Evolutionary conservation across 768 basidiomycete species (phyloP).

Genomic region (Kwoniella europaea): DNA sequence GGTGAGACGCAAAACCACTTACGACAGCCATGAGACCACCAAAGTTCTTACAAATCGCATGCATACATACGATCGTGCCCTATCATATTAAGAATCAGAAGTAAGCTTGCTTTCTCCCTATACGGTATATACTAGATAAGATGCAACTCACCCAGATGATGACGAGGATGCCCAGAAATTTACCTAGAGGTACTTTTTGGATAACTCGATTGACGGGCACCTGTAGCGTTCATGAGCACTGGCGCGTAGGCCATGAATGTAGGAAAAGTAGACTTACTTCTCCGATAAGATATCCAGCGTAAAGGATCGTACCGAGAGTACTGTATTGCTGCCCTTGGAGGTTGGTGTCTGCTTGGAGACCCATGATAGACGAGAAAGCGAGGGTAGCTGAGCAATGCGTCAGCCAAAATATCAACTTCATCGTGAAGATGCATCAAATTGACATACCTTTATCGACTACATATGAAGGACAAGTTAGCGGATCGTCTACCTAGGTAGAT

Average conservation of each 20-base stretch:
- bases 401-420: not conserved
- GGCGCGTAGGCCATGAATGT: not conserved
- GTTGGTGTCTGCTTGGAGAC: constrained; percentile 58
- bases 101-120: not conserved
- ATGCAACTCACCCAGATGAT: constrained; percentile 36
- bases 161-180: constrained; percentile 62
- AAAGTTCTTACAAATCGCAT: constrained; percentile 62
- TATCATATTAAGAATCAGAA: constrained; percentile 53
- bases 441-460: constrained; percentile 40
- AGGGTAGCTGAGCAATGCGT: constrained; percentile 27
- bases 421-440: not conserved
- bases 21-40: constrained; percentile 37
- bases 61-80: constrained; percentile 64
- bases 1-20: not conserved
- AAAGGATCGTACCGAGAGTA: constrained; percentile 57
- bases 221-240: constrained; percentile 35
- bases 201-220: constrained; percentile 64
- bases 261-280: constrained; percentile 15
- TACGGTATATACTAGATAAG: not conserved
- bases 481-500: not conserved
- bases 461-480: not conserved
- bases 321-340: constrained; percentile 65
- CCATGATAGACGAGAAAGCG: constrained; percentile 50
- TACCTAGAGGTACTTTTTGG: constrained; percentile 64
- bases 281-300: constrained; percentile 40